Percentiles rank a stretch among this genome's conserved stretches.
phyloP scores from a whole-genome alignment of 371 early-diverging fungal species.

The Circinella umbellata region DNA sequence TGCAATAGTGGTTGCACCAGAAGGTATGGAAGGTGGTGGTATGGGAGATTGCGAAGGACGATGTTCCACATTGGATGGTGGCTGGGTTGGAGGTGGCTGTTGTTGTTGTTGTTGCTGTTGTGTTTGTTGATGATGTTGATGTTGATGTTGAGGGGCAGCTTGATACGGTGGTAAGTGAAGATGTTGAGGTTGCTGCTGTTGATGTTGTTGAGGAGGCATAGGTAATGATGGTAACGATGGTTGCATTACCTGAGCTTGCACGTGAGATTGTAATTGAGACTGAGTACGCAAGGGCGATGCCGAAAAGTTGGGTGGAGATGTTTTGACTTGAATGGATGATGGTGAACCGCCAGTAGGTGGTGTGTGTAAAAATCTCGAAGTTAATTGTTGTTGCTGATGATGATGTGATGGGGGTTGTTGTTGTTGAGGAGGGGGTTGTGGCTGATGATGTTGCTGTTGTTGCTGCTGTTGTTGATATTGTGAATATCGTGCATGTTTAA shows the following conservation, averaged over 20 bases:
- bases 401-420: conserved; percentile 11
- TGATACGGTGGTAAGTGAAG: conserved; percentile 6
- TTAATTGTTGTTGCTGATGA: conserved; percentile 16
- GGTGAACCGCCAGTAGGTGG: conserved; percentile 8
- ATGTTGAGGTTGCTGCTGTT: conserved; percentile 8
- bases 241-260: conserved; percentile 28
- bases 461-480: conserved; percentile 12
- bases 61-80: background rate
- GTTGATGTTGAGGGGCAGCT: background rate
- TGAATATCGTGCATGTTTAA: conserved; percentile 22
- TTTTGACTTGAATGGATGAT: conserved; percentile 12
- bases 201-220: conserved; percentile 20
- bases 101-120: conserved; percentile 21
- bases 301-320: conserved; percentile 24
- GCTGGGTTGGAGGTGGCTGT: background rate
- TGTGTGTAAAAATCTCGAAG: conserved; percentile 7
- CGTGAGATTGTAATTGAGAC: conserved; percentile 38
- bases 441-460: conserved; percentile 13
- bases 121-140: conserved; percentile 20
- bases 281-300: conserved; percentile 31
- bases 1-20: background rate
- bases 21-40: background rate
- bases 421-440: conserved; percentile 15
- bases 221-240: conserved; percentile 24
- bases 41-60: conserved; percentile 13